Conservation (phyloP, 331 rosid genomes). For the Quercus lobata region DNA sequence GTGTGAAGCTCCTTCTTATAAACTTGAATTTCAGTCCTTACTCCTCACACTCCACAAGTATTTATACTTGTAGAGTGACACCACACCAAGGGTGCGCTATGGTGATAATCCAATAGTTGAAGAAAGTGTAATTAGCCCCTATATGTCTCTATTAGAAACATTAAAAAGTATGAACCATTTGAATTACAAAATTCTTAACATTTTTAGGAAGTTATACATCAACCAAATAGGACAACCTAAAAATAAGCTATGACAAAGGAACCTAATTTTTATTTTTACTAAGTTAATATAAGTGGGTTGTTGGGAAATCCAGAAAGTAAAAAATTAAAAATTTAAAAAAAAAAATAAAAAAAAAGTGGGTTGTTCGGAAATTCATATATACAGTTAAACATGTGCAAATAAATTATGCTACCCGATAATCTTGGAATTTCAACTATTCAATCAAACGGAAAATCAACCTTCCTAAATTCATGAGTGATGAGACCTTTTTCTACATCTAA, state of each 20-base stretch:
- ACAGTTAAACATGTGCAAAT: background rate
- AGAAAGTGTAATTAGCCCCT: fast-evolving
- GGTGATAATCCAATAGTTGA: no score
- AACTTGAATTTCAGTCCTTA: fast-evolving
- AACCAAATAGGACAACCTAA: no score
- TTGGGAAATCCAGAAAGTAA: no score
- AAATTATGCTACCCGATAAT: background rate
- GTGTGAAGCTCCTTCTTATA: fast-evolving
- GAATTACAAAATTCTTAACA: no score
- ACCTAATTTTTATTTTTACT: no score
- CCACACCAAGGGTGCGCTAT: fast-evolving
- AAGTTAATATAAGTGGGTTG: no score
- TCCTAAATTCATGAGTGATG: background rate
- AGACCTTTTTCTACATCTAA: background rate
- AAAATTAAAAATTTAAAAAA: no score
- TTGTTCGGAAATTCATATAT: background rate
- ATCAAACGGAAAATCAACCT: background rate
- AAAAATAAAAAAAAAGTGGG: background rate
- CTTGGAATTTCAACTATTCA: background rate
- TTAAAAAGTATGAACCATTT: no score
- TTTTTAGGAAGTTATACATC: no score
- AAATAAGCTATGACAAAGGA: no score
- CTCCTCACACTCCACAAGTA: fast-evolving
- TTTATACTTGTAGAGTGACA: fast-evolving
- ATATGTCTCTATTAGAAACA: no score